phyloP scores from a whole-genome alignment of 768 basidiomycete genomes.

The Sporobolomyces pararoseus region DNA sequence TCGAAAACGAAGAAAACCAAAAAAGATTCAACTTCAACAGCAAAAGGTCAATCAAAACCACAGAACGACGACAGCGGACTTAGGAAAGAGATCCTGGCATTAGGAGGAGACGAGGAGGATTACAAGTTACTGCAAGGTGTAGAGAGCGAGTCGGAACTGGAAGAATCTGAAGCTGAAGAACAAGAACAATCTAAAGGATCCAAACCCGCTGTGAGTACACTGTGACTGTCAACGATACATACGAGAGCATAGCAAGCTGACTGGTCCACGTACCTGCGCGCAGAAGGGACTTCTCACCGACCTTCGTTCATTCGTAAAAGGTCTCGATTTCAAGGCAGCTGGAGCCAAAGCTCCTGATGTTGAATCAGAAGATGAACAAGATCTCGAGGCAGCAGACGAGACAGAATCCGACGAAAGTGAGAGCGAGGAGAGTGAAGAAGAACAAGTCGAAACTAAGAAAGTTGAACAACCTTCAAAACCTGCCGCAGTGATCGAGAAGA shows the following conservation, averaged over 20 bases:
- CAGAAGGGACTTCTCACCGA: constrained; percentile 55
- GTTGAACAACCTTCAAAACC: not conserved
- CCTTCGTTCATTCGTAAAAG: constrained; percentile 55
- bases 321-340: constrained; percentile 45
- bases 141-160: constrained; percentile 47
- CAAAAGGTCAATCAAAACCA: not conserved
- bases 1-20: not conserved
- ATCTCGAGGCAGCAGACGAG: too few relatives aligned
- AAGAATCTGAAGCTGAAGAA: constrained; percentile 45
- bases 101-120: constrained; percentile 57
- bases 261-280: not conserved
- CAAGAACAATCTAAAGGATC: constrained; percentile 8
- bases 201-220: too few relatives aligned
- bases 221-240: constrained; percentile 27
- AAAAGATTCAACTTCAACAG: not conserved
- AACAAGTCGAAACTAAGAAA: constrained; percentile 17
- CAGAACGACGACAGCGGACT: constrained; percentile 14
- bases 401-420: too few relatives aligned
- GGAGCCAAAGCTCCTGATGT: constrained; percentile 28
- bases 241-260: not conserved
- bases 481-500: constrained; percentile 12
- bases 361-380: constrained; percentile 43
- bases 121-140: constrained; percentile 54
- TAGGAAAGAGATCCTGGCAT: constrained; percentile 49
- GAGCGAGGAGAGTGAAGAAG: constrained; percentile 28